Percentiles rank a stretch among this genome's conserved stretches.
Evolutionary conservation across 2,329 filamentous ascomycete genomes (phyloP).

Genomic region (Fusarium goolgardi): DNA sequence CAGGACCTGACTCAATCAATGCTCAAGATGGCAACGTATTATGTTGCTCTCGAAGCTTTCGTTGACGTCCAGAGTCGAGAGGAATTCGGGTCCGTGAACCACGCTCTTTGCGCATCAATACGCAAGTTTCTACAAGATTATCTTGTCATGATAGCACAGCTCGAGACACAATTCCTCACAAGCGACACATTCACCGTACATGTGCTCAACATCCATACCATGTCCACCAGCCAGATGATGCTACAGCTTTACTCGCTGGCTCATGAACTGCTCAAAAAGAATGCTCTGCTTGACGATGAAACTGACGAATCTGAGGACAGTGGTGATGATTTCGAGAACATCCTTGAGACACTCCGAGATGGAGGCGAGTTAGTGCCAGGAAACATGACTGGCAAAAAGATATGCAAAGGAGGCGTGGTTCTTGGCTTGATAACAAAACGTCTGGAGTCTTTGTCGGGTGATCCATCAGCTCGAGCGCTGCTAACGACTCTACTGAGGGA

Average conservation of each 20-base stretch:
- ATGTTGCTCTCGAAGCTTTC: conserved; percentile 90
- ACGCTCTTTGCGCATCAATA: conserved; percentile 95
- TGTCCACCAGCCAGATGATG: conserved; percentile 91
- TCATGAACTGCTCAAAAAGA: conserved; percentile 87
- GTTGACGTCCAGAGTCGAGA: conserved; percentile 93
- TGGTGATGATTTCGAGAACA: conserved; percentile 89
- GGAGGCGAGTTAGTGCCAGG: conserved; percentile 84
- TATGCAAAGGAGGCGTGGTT: conserved; percentile 97
- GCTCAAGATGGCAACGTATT: conserved; percentile 94
- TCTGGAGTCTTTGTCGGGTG: conserved; percentile 89
- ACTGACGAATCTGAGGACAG: conserved; percentile 78
- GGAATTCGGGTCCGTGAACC: conserved; percentile 94
- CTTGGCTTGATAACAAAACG: conserved; percentile 86
- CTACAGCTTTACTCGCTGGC: conserved; percentile 88
- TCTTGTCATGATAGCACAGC: conserved; percentile 88
- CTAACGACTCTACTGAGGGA: conserved; percentile 86
- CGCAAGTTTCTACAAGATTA: conserved; percentile 94
- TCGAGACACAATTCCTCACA: conserved; percentile 92
- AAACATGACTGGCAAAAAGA: conserved; percentile 85
- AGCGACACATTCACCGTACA: conserved; percentile 92
- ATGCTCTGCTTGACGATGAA: conserved; percentile 86
- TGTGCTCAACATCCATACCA: conserved; percentile 89
- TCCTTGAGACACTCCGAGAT: conserved; percentile 88
- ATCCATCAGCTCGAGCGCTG: conserved; percentile 85
- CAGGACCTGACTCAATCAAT: conserved; percentile 88